Evolutionary conservation across 2,329 filamentous ascomycete species (phyloP), one percentile per base, ranked within the genome.

Genomic region (Xylariaceae sp.): DNA sequence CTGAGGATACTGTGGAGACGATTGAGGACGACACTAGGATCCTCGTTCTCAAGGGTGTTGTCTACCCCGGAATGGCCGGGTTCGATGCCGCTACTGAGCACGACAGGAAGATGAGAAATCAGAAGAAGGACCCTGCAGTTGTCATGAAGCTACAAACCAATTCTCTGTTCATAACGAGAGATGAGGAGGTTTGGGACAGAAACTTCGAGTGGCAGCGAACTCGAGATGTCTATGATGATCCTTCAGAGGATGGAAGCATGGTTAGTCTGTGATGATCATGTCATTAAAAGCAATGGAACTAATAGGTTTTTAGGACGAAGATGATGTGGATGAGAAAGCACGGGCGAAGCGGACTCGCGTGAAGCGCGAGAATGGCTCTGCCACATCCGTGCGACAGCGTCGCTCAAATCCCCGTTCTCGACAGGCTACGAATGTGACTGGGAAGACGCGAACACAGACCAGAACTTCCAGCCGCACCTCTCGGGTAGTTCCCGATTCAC

Each of bases 11-110:
- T 8, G 56, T 57, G 0, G 63, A 66, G 16, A 55, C 49, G 4
- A 53, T 55, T 2, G 64, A 64, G 12, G 47, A 50, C 11, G 56
- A 56, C 5, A 50, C 48, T 11, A 51, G 54, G 7, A 17, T 55
- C 52, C 36, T 54, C 22, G 33, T 48, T 29, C 73, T 90, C 42
- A 91, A 91, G 63, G 86, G 86, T 2, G 70, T 83, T n/a, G 71
- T 80, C 37, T 89, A 83, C 75, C 83, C 84, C 3, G 87, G 87
- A 16, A 91, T 91, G 86, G 78, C 80, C 42, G 75, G 88, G n/a
- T 90, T 91, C 61, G 87, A 92, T 64, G 82, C 87, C 42, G 87
- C 87, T 4, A 86, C 83, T 4, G 76, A 82, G 14, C 79, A 85
- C 49, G 85, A 86, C 74, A 84, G 81, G 56, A 77, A 83, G 37